Evolutionary conservation across 768 basidiomycete species (phyloP).

Genomic region (Suillus occidentalis): DNA sequence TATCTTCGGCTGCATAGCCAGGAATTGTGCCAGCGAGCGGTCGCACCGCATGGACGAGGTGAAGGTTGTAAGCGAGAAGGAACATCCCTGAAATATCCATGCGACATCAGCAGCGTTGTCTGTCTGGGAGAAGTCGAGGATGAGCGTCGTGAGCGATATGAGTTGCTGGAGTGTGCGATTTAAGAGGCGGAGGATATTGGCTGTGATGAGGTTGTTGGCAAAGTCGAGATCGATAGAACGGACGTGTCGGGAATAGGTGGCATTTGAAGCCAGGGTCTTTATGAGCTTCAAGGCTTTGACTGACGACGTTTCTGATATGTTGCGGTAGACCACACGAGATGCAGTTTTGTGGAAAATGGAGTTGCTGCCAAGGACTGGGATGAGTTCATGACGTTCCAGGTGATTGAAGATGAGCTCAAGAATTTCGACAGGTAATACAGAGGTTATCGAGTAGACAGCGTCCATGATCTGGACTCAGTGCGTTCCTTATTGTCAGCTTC

Average conservation of each 20-base stretch:
- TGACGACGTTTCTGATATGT: slow-evolving; percentile 35
- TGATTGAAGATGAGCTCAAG: slow-evolving; percentile 33
- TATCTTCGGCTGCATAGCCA: slow-evolving; percentile 49
- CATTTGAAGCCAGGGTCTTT: slow-evolving; percentile 38
- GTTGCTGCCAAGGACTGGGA: slow-evolving; percentile 24
- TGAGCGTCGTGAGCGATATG: slow-evolving; percentile 39
- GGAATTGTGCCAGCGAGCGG: slow-evolving; percentile 45
- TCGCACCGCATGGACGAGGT: slow-evolving; percentile 60
- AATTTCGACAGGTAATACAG: slow-evolving; percentile 36
- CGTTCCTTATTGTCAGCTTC: neutral
- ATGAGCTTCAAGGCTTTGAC: slow-evolving; percentile 37
- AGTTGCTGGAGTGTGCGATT: slow-evolving; percentile 42
- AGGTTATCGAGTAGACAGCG: neutral
- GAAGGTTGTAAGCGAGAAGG: slow-evolving; percentile 47
- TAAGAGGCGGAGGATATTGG: slow-evolving; percentile 52
- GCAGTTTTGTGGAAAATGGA: slow-evolving; percentile 28
- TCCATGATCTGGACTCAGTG: neutral
- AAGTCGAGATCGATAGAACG: slow-evolving; percentile 49
- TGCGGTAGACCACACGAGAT: slow-evolving; percentile 36
- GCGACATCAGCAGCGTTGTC: slow-evolving; percentile 37
- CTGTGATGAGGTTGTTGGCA: slow-evolving; percentile 36
- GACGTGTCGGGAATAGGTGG: slow-evolving; percentile 41
- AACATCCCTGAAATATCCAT: slow-evolving; percentile 49
- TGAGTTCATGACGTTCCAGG: slow-evolving; percentile 28
- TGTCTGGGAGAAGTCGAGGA: slow-evolving; percentile 46